A percentile compares a stretch with the other conserved stretches of the same genome.
Conservation (phyloP, 441 rosid genomes). For the Breynia disticha region DNA sequence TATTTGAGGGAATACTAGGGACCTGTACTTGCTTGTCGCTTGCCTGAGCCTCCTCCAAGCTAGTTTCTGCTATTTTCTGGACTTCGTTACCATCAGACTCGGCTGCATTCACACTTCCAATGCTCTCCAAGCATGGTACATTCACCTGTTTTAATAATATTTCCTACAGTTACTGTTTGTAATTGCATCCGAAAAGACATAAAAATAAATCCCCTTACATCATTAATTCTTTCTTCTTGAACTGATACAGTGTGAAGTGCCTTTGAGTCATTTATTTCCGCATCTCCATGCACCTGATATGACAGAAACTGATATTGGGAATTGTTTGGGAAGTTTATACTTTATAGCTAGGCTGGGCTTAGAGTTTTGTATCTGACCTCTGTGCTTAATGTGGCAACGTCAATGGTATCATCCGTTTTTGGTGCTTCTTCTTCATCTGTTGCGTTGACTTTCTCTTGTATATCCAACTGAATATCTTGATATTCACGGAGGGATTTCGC, state of each 20-base stretch:
- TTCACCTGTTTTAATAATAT: conserved; percentile 22
- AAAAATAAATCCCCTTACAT: conserved; percentile 5
- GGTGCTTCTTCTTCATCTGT: conserved; percentile 17
- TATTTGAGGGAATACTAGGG: conserved; percentile 9
- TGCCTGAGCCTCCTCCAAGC: conserved; percentile 12
- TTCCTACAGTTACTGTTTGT: background rate
- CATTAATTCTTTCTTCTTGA: conserved; percentile 14
- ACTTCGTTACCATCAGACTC: conserved; percentile 5
- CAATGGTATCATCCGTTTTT: conserved; percentile 23
- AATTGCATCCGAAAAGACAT: no score
- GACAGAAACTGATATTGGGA: background rate
- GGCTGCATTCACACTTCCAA: conserved; percentile 10
- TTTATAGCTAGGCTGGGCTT: background rate
- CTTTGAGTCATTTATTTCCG: conserved; percentile 15
- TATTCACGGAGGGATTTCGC: conserved; percentile 17
- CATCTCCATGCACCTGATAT: conserved; percentile 25
- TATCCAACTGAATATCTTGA: conserved; percentile 19
- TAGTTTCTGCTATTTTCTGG: conserved; percentile 13
- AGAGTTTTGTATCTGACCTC: conserved; percentile 30
- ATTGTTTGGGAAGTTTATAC: background rate
- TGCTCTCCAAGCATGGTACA: conserved; percentile 8
- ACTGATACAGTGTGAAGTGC: conserved; percentile 13
- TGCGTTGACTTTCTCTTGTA: conserved; percentile 19
- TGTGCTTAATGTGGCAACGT: conserved; percentile 22
- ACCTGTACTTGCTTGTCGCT: conserved; percentile 13